phyloP scores from a whole-genome alignment of 176 grass and related monocot genomes.

The Rhynchospora pubera region DNA sequence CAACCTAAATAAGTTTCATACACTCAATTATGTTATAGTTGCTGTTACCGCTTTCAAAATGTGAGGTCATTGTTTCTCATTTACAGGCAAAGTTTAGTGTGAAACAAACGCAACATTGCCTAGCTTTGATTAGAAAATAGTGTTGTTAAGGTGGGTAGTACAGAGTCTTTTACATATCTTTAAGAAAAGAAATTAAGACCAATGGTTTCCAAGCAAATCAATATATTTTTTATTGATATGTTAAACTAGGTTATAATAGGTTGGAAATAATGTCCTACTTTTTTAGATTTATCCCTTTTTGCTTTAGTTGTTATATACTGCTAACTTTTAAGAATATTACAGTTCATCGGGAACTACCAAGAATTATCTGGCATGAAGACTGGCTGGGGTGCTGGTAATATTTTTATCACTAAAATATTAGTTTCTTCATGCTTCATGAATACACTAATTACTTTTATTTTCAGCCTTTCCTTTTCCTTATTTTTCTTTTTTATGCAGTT shows the following conservation, averaged over 20 bases:
- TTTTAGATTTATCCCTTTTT: neutral
- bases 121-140: neutral
- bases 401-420: conserved; percentile 24
- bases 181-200: neutral
- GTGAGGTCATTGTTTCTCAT: neutral
- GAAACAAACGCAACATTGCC: neutral
- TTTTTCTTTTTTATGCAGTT: conserved; percentile 50
- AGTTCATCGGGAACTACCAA: conserved; percentile 97
- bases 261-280: neutral
- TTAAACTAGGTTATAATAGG: conserved; percentile 4
- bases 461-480: neutral
- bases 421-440: neutral
- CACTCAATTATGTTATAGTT: neutral
- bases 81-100: neutral
- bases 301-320: neutral
- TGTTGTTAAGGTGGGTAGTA: neutral
- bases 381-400: conserved; percentile 92
- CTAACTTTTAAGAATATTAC: conserved; percentile 30
- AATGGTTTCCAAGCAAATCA: neutral
- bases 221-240: neutral
- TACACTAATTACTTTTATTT: neutral
- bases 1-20: neutral
- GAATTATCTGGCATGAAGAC: conserved; percentile 77
- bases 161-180: neutral
- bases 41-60: neutral